These are phyloP conservation scores for Lentinus tigrinus DNA, from an alignment of 768 basidiomycete species.

Conservation along the genomic window DNA sequence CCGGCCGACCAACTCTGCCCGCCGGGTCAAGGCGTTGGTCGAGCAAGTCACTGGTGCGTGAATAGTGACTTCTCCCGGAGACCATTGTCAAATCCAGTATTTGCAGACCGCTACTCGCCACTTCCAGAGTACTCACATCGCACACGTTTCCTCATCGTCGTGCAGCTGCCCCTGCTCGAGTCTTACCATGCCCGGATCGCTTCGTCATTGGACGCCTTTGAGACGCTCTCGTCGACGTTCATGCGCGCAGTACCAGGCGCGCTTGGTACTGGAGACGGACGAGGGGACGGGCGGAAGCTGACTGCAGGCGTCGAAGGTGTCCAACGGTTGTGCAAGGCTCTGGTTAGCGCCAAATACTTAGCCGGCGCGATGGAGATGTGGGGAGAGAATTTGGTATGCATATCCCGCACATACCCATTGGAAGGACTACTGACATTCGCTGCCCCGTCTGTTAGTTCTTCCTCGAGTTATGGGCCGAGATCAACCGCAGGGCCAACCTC, in stretches of 20 bases:
- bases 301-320: slow-evolving; percentile 85
- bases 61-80: neutral
- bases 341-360: slow-evolving; percentile 78
- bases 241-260: slow-evolving; percentile 93
- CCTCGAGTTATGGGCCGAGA: slow-evolving; percentile 85
- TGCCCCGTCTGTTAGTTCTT: slow-evolving; percentile 85
- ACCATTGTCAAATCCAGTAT: neutral
- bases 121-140: slow-evolving; percentile 77
- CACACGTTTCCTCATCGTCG: slow-evolving; percentile 76
- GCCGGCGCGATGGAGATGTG: slow-evolving; percentile 68
- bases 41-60: slow-evolving; percentile 86
- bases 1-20: slow-evolving; percentile 79
- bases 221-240: slow-evolving; percentile 84
- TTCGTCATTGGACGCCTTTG: slow-evolving; percentile 90
- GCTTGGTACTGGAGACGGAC: slow-evolving; percentile 51
- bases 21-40: slow-evolving; percentile 78
- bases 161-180: slow-evolving; percentile 84
- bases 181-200: slow-evolving; percentile 76
- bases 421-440: neutral
- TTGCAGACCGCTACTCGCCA: slow-evolving; percentile 84
- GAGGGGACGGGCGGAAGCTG: slow-evolving; percentile 48
- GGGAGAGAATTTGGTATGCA: slow-evolving; percentile 85
- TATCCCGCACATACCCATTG: neutral
- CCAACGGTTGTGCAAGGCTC: slow-evolving; percentile 81
- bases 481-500: slow-evolving; percentile 57